A percentile compares a stretch with the other conserved stretches of the same genome.
Conservation (phyloP, 179 eudicot genomes). For the Camellia oleifera region DNA sequence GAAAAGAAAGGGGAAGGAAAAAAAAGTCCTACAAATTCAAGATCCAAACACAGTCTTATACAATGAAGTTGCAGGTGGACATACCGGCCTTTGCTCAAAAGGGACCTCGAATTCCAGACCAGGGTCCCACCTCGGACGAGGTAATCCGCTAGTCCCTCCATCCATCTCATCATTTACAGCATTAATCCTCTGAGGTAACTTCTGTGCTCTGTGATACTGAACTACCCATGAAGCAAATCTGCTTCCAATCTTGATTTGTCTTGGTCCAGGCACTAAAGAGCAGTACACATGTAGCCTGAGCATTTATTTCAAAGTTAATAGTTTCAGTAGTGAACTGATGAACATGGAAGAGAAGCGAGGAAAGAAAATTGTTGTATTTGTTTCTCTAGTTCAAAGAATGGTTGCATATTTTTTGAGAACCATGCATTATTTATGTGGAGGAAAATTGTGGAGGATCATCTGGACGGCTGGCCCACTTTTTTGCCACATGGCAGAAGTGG, state of each 20-base stretch:
- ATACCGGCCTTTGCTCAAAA: slow-evolving; percentile 92
- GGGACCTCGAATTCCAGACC: slow-evolving; percentile 92
- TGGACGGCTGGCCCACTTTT: no score
- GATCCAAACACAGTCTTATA: not conserved
- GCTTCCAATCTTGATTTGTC: slow-evolving; percentile 32
- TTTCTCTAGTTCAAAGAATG: slow-evolving; percentile 4
- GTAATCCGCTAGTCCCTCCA: slow-evolving; percentile 59
- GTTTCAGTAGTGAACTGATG: not conserved
- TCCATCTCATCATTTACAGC: slow-evolving; percentile 67
- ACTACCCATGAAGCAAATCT: slow-evolving; percentile 42
- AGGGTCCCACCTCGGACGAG: slow-evolving; percentile 89
- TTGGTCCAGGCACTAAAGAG: slow-evolving; percentile 44
- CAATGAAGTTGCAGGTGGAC: slow-evolving; percentile 8
- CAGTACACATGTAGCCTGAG: slow-evolving; percentile 44
- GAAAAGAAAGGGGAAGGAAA: no score
- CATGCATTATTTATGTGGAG: slow-evolving; percentile 54
- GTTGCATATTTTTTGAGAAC: slow-evolving; percentile 24
- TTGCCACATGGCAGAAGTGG: no score
- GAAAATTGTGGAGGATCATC: slow-evolving; percentile 18
- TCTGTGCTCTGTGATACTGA: slow-evolving; percentile 26
- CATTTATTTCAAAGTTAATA: slow-evolving; percentile 20
- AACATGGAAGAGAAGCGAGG: not conserved
- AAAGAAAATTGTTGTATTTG: not conserved
- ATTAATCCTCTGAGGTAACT: slow-evolving; percentile 21
- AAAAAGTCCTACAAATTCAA: no score